Percentiles rank a stretch among this genome's conserved stretches.
phyloP scores from a whole-genome alignment of 148 eudicot species.

The Heliamphora exappendiculata region DNA sequence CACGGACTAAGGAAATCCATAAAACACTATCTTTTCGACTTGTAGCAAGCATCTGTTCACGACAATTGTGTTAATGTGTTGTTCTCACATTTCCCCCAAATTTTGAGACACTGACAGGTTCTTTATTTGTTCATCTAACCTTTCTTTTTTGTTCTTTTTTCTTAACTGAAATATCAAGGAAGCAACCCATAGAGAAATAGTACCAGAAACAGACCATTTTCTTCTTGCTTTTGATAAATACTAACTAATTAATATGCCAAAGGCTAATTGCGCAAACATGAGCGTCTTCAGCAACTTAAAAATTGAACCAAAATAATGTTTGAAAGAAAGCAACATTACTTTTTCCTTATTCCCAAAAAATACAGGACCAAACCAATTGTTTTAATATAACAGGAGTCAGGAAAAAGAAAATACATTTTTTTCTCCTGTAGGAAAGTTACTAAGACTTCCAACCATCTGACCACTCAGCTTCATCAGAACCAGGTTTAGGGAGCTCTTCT shows the following conservation, averaged over 20 bases:
- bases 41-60: neutral
- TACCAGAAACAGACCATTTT: neutral
- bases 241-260: neutral
- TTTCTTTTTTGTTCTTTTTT: too few relatives aligned
- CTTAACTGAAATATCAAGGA: neutral
- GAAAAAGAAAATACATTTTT: neutral
- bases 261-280: neutral
- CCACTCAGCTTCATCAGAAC: slow-evolving; percentile 42
- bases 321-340: neutral
- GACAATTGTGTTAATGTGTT: too few relatives aligned
- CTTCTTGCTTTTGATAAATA: neutral
- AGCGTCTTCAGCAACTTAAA: neutral
- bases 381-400: neutral
- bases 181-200: neutral
- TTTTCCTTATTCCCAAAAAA: neutral
- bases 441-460: slow-evolving; percentile 51
- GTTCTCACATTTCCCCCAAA: neutral
- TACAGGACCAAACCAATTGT: neutral
- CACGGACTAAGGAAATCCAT: neutral
- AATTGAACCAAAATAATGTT: neutral
- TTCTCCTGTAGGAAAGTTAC: neutral
- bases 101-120: neutral
- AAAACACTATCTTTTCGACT: neutral
- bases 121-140: neutral
- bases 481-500: slow-evolving; percentile 22